These are phyloP conservation scores for Aspergillus fumigatiaffinis DNA, from an alignment of 2,329 filamentous ascomycete genomes.

Conservation along the genomic window DNA sequence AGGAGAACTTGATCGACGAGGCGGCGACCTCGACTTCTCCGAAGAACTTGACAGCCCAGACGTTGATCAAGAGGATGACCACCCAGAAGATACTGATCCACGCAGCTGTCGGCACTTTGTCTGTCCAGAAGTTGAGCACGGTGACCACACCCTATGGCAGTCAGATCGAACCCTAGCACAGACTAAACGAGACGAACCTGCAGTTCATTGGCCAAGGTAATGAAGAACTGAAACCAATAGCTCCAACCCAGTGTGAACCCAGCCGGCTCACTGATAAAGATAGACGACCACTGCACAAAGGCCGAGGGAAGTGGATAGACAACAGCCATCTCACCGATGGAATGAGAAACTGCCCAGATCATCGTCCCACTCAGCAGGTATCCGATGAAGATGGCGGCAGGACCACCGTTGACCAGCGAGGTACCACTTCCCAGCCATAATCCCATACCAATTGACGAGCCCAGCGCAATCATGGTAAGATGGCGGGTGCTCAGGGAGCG, in stretches of 20 bases:
- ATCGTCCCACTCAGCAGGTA: slow-evolving; percentile 39
- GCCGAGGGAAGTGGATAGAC: slow-evolving; percentile 46
- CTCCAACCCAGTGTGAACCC: slow-evolving; percentile 48
- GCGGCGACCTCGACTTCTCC: slow-evolving; percentile 46
- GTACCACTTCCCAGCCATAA: slow-evolving; percentile 46
- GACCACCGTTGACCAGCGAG: slow-evolving; percentile 41
- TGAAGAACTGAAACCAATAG: slow-evolving; percentile 45
- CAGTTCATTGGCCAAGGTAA: slow-evolving; percentile 45
- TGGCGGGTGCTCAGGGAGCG: slow-evolving; percentile 40
- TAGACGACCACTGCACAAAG: slow-evolving; percentile 47
- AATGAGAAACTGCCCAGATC: slow-evolving; percentile 46
- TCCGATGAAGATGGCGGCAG: slow-evolving; percentile 44
- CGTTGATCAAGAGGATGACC: slow-evolving; percentile 42
- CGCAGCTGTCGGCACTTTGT: slow-evolving; percentile 39
- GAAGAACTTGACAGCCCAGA: slow-evolving; percentile 43
- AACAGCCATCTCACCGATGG: slow-evolving; percentile 46
- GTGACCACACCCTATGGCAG: slow-evolving; percentile 32
- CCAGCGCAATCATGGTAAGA: slow-evolving; percentile 39
- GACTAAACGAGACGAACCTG: slow-evolving; percentile 16
- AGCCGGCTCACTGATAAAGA: slow-evolving; percentile 43
- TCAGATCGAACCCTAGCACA: not conserved
- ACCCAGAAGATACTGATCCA: slow-evolving; percentile 46
- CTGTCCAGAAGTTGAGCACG: slow-evolving; percentile 44
- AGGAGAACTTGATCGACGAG: slow-evolving; percentile 45
- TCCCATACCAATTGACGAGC: slow-evolving; percentile 45